Conservation (phyloP, 2,329 filamentous ascomycete species). For the Cordyceps farinosa region DNA sequence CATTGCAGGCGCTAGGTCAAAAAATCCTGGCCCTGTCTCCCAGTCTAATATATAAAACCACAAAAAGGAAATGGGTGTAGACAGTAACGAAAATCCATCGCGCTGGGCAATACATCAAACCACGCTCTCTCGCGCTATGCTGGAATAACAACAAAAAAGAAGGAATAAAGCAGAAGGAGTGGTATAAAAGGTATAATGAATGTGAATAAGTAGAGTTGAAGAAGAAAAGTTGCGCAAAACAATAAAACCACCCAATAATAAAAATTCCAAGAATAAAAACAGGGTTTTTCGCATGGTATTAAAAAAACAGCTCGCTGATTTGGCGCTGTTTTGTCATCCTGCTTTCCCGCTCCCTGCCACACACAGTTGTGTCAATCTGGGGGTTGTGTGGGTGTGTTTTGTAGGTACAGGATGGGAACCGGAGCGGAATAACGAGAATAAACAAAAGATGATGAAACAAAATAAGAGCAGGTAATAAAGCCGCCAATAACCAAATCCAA, state of each 20-base stretch:
- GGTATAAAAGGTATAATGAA: constrained; percentile 9
- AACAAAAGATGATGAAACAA: constrained; percentile 2
- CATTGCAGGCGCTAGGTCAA: background rate
- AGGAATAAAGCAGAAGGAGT: constrained; percentile 14
- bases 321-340: background rate
- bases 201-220: constrained; percentile 13
- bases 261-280: constrained; percentile 15
- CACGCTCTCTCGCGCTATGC: constrained; percentile 22
- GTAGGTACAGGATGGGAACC: background rate
- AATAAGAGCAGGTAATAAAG: background rate
- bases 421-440: background rate
- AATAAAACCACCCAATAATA: constrained; percentile 2
- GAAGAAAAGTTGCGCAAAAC: constrained; percentile 2
- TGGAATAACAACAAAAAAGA: constrained; percentile 14
- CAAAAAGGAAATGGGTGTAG: constrained; percentile 4
- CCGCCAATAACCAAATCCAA: constrained; percentile 18
- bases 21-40: background rate
- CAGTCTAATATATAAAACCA: constrained; percentile 8
- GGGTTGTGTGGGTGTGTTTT: background rate
- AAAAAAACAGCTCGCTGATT: constrained; percentile 11
- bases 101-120: background rate
- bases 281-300: constrained; percentile 7
- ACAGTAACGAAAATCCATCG: background rate
- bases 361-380: constrained; percentile 1
- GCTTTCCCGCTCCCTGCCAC: background rate